phyloP scores from a whole-genome alignment of 2,329 filamentous ascomycete genomes.

The Paecilomyces fulvus region DNA sequence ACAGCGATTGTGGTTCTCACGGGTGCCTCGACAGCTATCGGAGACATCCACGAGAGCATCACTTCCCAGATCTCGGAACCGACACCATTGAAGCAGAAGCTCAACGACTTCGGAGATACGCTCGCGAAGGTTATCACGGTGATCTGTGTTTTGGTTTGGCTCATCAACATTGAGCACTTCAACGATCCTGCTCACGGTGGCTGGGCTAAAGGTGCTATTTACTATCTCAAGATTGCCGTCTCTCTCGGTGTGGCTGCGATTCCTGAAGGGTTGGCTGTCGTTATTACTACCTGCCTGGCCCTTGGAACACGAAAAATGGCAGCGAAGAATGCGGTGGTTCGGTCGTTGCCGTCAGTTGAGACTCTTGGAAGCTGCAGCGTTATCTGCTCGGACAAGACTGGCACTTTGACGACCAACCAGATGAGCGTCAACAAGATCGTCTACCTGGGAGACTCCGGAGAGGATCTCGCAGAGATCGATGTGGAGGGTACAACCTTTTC shows the following conservation, averaged over 20 bases:
- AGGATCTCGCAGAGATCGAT: constrained; percentile 71
- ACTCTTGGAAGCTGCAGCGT: constrained; percentile 98
- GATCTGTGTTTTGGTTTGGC: constrained; percentile 93
- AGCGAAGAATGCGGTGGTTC: constrained; percentile 92
- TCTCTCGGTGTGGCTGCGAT: constrained; percentile 97
- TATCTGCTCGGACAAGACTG: constrained; percentile 99
- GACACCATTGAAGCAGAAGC: constrained; percentile 94
- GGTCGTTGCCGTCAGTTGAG: constrained; percentile 92
- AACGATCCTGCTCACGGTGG: constrained; percentile 86
- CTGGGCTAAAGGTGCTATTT: constrained; percentile 95
- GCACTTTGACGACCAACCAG: constrained; percentile 95
- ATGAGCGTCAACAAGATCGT: constrained; percentile 97
- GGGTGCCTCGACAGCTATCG: constrained; percentile 84
- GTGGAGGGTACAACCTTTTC: constrained; percentile 91
- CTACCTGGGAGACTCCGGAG: constrained; percentile 66
- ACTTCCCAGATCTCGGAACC: constrained; percentile 96
- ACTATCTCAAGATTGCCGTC: constrained; percentile 98
- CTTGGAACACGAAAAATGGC: constrained; percentile 98
- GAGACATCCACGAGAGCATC: constrained; percentile 98
- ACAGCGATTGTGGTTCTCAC: constrained; percentile 86
- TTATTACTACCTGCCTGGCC: constrained; percentile 97
- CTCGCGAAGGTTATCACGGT: constrained; percentile 97
- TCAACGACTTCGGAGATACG: constrained; percentile 94
- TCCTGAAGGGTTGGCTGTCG: constrained; percentile 91
- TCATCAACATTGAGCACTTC: constrained; percentile 98